Conservation (phyloP, 257 asterid genomes). For the Verbena officinalis region DNA sequence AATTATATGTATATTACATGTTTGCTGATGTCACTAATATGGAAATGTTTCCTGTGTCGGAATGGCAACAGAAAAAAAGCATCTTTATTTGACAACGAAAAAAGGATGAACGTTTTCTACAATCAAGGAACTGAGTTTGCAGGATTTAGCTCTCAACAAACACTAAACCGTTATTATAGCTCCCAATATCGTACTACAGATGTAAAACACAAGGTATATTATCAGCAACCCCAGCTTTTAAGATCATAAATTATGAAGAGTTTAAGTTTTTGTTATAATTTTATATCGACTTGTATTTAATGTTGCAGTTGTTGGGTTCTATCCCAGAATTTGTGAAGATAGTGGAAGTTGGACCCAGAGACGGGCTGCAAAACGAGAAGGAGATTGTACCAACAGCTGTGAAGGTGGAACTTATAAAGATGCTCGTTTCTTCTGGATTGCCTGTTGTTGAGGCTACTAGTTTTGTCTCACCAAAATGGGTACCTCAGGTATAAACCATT, state of each 20-base stretch:
- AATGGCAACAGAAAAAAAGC: constrained; percentile 31
- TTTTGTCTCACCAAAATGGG: constrained; percentile 97
- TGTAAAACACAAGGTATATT: constrained; percentile 50
- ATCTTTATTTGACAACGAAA: constrained; percentile 28
- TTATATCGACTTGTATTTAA: constrained; percentile 19
- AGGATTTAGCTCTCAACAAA: constrained; percentile 29
- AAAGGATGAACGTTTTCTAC: constrained; percentile 32
- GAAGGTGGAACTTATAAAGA: constrained; percentile 79
- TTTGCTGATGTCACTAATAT: constrained; percentile 11
- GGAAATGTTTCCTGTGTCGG: constrained; percentile 32
- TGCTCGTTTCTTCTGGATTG: constrained; percentile 80
- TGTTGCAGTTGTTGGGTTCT: constrained; percentile 56
- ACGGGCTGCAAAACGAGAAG: constrained; percentile 93
- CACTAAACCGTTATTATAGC: constrained; percentile 37
- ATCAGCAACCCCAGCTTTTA: constrained; percentile 4
- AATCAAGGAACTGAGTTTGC: constrained; percentile 30
- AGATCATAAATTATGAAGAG: background rate
- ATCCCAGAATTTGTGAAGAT: constrained; percentile 72
- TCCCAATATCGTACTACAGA: constrained; percentile 32
- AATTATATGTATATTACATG: constrained; percentile 10
- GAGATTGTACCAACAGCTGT: constrained; percentile 74
- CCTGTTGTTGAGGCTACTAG: constrained; percentile 90
- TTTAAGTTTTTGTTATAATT: background rate
- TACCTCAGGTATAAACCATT: constrained; percentile 67
- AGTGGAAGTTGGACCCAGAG: constrained; percentile 97